phyloP scores from a whole-genome alignment of 306 rosid species.

The Lagenaria siceraria region DNA sequence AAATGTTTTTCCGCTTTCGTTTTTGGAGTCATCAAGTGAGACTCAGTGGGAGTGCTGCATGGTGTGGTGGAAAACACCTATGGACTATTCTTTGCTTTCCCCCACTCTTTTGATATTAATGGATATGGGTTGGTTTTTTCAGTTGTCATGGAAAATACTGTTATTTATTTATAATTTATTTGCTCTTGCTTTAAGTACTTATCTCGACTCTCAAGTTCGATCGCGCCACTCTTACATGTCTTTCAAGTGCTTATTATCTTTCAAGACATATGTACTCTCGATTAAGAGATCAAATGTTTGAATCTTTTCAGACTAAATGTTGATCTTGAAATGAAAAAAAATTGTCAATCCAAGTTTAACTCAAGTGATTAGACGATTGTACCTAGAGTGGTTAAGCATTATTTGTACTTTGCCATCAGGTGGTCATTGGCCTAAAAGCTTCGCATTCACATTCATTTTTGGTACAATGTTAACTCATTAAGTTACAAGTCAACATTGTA shows the following conservation, averaged over 20 bases:
- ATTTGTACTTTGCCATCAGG: not conserved
- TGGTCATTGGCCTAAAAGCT: not conserved
- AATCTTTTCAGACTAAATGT: too few species aligned
- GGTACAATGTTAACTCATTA: too few species aligned
- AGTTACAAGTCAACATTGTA: too few species aligned
- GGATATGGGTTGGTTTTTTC: not conserved
- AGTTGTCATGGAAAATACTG: not conserved
- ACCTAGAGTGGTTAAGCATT: not conserved
- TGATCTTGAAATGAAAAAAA: too few species aligned
- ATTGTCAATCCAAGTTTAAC: not conserved
- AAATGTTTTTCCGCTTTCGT: not conserved
- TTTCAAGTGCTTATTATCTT: not conserved
- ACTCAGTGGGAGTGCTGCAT: not conserved
- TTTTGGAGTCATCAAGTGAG: constrained; percentile 4
- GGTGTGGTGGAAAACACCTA: not conserved
- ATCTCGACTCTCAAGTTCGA: not conserved
- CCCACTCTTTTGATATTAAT: not conserved
- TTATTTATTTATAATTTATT: not conserved
- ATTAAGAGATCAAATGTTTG: too few species aligned
- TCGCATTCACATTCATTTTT: too few species aligned
- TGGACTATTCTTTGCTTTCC: not conserved
- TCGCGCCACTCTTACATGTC: not conserved
- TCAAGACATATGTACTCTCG: too few species aligned
- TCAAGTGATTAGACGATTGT: not conserved
- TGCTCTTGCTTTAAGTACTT: not conserved